Evolutionary conservation across 305 asterid species (phyloP).

Genomic region (Fraxinus angustifolia): DNA sequence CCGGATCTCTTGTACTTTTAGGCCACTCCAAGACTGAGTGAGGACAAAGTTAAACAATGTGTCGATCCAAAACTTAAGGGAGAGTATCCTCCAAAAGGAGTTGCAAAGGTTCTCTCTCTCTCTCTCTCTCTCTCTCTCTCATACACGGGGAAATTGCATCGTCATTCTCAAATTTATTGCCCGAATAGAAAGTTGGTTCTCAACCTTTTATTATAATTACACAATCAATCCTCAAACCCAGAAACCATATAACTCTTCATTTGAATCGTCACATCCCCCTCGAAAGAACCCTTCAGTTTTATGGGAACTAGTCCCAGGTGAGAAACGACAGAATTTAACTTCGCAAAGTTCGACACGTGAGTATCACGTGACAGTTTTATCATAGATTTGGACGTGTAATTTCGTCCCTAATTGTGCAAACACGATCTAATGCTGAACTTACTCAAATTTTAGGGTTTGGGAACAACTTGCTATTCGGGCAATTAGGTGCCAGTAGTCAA

Average conservation of each 20-base stretch:
- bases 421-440: background rate
- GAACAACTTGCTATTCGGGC: background rate
- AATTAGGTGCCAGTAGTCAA: background rate
- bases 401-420: background rate
- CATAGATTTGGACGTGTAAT: background rate
- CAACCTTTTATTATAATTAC: background rate
- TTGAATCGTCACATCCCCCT: background rate
- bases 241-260: background rate
- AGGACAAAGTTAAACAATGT: slow-evolving; percentile 63
- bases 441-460: background rate
- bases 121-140: background rate
- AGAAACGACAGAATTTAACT: background rate
- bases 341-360: background rate
- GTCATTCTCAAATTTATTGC: background rate
- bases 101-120: slow-evolving; percentile 45
- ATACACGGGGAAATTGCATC: background rate
- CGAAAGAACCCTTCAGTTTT: background rate
- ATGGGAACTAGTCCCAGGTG: background rate
- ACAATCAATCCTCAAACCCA: background rate
- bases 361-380: background rate
- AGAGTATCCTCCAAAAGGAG: slow-evolving; percentile 55
- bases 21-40: slow-evolving; percentile 67
- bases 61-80: slow-evolving; percentile 56
- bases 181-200: background rate
- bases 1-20: slow-evolving; percentile 3